phyloP scores from a whole-genome alignment of 2,329 filamentous ascomycete species.

The Cordyceps militaris region DNA sequence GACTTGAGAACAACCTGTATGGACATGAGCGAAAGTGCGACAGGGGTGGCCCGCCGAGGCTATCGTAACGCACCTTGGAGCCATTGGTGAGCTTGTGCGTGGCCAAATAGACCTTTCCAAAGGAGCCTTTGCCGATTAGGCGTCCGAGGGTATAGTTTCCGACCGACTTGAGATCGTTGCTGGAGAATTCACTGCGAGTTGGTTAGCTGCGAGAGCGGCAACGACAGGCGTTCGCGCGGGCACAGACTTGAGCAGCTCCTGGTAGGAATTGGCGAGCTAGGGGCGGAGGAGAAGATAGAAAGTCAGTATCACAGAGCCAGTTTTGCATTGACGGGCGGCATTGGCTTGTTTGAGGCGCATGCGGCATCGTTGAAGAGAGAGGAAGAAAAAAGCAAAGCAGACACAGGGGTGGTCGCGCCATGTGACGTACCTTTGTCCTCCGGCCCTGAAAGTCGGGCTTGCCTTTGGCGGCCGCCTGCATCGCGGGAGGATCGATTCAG shows the following conservation, averaged over 20 bases:
- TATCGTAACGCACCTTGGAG: constrained; percentile 63
- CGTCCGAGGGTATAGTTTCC: constrained; percentile 91
- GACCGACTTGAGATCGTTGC: constrained; percentile 82
- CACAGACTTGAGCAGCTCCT: constrained; percentile 85
- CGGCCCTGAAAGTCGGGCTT: constrained; percentile 53
- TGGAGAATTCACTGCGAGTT: constrained; percentile 79
- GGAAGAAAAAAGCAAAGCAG: neutral
- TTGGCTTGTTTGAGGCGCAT: neutral
- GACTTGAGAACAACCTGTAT: constrained; percentile 92
- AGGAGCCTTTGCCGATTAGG: constrained; percentile 94
- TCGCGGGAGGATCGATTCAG: neutral
- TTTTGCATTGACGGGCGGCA: neutral
- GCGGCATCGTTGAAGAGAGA: neutral
- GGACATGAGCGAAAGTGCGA: neutral
- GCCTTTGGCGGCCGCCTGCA: constrained; percentile 37
- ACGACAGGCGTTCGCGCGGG: constrained; percentile 13
- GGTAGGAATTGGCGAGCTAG: constrained; percentile 93
- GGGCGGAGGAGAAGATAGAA: neutral
- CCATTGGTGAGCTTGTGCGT: constrained; percentile 97
- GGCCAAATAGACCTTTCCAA: constrained; percentile 96
- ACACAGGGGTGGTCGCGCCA: neutral
- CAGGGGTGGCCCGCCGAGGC: neutral
- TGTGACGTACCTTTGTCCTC: constrained; percentile 49
- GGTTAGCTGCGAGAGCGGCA: constrained; percentile 5
- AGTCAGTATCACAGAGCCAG: neutral